Conservation (phyloP, 2,329 filamentous ascomycete species). For the Ophiostoma montium region DNA sequence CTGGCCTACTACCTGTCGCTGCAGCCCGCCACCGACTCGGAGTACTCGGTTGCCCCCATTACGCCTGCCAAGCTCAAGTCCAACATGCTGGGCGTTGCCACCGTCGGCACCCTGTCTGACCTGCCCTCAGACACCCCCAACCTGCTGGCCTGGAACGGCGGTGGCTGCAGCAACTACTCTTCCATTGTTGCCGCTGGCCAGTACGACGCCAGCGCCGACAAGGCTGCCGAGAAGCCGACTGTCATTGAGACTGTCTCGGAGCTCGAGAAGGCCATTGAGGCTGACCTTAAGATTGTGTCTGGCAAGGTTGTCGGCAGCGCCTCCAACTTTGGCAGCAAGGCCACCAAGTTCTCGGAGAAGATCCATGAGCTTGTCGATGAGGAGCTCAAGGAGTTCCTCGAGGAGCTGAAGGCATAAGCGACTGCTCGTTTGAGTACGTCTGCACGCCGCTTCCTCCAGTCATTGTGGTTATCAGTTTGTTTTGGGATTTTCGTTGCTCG, state of each 20-base stretch:
- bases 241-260: conserved; percentile 36
- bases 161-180: conserved; percentile 81
- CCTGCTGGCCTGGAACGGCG: conserved; percentile 97
- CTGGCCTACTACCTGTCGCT: conserved; percentile 97
- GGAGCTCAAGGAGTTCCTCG: conserved; percentile 45
- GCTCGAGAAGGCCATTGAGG: conserved; percentile 44
- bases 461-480: neutral
- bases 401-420: conserved; percentile 30
- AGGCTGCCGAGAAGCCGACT: conserved; percentile 21
- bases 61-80: conserved; percentile 91
- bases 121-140: conserved; percentile 81
- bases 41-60: conserved; percentile 77
- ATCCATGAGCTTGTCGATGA: conserved; percentile 47
- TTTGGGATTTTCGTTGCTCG: neutral
- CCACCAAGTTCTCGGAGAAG: conserved; percentile 48
- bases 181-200: conserved; percentile 62
- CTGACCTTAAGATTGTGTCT: conserved; percentile 46
- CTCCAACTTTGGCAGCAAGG: conserved; percentile 39
- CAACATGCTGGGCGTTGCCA: conserved; percentile 71
- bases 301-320: conserved; percentile 41
- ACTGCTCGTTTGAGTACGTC: neutral
- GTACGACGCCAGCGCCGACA: conserved; percentile 35
- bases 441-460: too few species aligned
- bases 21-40: conserved; percentile 78
- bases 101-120: conserved; percentile 61